Evolutionary conservation across 164 flowering plant genomes (phyloP).

Genomic region (Sextonia rubra): DNA sequence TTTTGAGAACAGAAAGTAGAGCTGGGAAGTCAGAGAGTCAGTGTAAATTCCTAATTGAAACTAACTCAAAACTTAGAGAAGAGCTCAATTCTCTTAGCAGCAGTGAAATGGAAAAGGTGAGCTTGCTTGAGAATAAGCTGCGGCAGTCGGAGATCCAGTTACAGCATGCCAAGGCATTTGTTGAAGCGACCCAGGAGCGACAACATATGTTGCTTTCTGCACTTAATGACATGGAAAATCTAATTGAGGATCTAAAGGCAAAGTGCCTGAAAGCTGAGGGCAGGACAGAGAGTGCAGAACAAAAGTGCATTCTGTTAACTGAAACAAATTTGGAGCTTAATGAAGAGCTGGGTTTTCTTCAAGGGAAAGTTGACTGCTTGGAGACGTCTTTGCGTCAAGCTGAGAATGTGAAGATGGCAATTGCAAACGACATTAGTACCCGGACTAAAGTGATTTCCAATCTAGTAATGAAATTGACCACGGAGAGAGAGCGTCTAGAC

Average conservation of each 20-base stretch:
- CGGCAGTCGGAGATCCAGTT: conserved; percentile 35
- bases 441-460: conserved; percentile 58
- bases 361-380: conserved; percentile 42
- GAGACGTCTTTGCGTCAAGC: conserved; percentile 61
- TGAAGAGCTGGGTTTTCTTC: conserved; percentile 47
- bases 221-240: conserved; percentile 40
- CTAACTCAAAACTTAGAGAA: conserved; percentile 46
- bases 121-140: conserved; percentile 40
- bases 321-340: conserved; percentile 47
- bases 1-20: conserved; percentile 36
- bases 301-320: conserved; percentile 32
- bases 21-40: conserved; percentile 49
- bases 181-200: conserved; percentile 35
- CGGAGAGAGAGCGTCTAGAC: conserved; percentile 81
- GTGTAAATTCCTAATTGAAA: conserved; percentile 33
- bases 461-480: conserved; percentile 63
- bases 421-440: conserved; percentile 55
- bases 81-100: conserved; percentile 46
- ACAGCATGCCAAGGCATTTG: conserved; percentile 27
- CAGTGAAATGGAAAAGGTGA: conserved; percentile 40
- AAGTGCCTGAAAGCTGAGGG: conserved; percentile 37
- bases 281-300: conserved; percentile 51
- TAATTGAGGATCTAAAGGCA: conserved; percentile 37
- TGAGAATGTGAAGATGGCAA: conserved; percentile 48
- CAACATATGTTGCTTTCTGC: conserved; percentile 22